These are phyloP conservation scores for Aureobasidium melanogenum DNA, from an alignment of 2,329 filamentous ascomycete genomes.

Conservation along the genomic window DNA sequence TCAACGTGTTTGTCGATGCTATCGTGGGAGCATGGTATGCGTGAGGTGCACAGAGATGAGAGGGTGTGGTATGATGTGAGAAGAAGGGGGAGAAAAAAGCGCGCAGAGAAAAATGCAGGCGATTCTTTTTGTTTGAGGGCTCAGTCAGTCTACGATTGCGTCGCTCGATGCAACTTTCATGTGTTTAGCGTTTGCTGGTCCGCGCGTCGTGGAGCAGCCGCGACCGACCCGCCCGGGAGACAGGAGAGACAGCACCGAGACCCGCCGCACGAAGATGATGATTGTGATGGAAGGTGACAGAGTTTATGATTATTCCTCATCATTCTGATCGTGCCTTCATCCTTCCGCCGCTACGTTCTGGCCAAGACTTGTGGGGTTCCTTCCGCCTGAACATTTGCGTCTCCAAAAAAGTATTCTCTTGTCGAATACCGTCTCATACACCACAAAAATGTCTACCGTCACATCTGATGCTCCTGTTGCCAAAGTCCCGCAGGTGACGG, in stretches of 20 bases:
- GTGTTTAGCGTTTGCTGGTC: neutral
- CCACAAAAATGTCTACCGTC: constrained; percentile 37
- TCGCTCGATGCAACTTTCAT: neutral
- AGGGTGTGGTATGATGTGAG: neutral
- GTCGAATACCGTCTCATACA: neutral
- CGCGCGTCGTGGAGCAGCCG: neutral
- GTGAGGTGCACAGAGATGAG: neutral
- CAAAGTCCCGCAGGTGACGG: constrained; percentile 25
- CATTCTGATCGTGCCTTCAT: neutral
- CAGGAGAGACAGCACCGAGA: neutral
- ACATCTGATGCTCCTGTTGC: constrained; percentile 29
- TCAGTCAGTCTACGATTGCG: neutral
- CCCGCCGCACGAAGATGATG: neutral
- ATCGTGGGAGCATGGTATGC: constrained; percentile 27
- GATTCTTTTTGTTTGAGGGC: neutral
- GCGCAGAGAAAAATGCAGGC: neutral
- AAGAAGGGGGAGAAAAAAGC: neutral
- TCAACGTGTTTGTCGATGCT: constrained; percentile 15
- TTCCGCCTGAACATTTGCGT: neutral
- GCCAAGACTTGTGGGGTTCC: neutral
- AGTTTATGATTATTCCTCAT: neutral
- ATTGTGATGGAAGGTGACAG: neutral
- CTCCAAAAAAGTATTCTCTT: neutral
- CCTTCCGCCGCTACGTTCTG: neutral
- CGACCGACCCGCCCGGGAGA: neutral